These are phyloP conservation scores for Fulvia fulva DNA, from an alignment of 2,329 filamentous ascomycete species.

Conservation along the genomic window DNA sequence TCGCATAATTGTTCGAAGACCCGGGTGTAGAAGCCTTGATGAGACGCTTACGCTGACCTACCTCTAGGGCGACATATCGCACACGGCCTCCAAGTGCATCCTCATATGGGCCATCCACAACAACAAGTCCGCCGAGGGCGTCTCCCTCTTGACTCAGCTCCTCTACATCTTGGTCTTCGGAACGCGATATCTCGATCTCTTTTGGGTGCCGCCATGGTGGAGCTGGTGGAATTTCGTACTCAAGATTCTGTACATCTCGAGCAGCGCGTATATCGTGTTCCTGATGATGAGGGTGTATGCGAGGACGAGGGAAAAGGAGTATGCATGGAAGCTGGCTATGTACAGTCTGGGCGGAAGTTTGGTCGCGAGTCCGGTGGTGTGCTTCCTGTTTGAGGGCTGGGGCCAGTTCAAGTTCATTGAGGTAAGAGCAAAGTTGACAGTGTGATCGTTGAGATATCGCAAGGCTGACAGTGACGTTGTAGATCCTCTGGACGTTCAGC, in stretches of 20 bases:
- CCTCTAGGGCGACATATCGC: constrained; percentile 85
- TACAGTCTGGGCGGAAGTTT: constrained; percentile 63
- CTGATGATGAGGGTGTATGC: constrained; percentile 85
- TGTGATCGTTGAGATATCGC: not conserved
- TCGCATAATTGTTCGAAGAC: constrained; percentile 55
- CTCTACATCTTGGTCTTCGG: constrained; percentile 84
- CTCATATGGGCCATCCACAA: constrained; percentile 86
- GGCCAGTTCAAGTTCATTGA: constrained; percentile 25
- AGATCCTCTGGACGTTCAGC: constrained; percentile 85
- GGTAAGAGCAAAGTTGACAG: constrained; percentile 19
- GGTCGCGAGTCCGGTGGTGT: constrained; percentile 66
- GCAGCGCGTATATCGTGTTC: constrained; percentile 79
- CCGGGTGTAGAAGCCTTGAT: no score
- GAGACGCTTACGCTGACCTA: no score
- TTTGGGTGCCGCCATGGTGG: constrained; percentile 32
- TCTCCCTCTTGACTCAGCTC: constrained; percentile 85
- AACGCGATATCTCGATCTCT: constrained; percentile 78
- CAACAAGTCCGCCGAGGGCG: constrained; percentile 82
- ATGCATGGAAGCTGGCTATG: constrained; percentile 86
- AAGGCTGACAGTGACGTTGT: not conserved
- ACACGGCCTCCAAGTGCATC: constrained; percentile 82
- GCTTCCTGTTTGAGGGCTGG: constrained; percentile 59
- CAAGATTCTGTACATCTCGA: constrained; percentile 83
- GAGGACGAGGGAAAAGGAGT: constrained; percentile 82
- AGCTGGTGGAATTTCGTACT: constrained; percentile 70